Base-by-base conservation (phyloP, 768 basidiomycete species). In the Tulasnella sp. region DNA sequence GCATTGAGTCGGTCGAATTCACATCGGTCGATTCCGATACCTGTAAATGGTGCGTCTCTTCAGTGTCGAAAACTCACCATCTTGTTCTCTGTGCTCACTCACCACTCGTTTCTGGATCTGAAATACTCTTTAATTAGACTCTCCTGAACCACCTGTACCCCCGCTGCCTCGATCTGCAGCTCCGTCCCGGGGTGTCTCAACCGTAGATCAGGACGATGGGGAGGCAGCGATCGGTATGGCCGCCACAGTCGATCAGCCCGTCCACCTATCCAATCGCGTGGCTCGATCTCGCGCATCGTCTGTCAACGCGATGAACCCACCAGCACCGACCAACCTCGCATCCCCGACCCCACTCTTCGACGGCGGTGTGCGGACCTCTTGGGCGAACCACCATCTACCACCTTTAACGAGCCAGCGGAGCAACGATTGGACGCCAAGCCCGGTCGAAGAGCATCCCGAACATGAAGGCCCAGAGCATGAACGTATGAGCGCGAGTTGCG, bases 71-170 rank as follows among this genome's bases (percentile, higher is more conserved):
- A n/a, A n/a, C n/a, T n/a, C 34, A 15, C 15, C 34, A 38, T 34
- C 30, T 52, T 24, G 17, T 7, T 25, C n/a, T 25, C 5, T 22
- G 50, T 52, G 29, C 8, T 29, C 12, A 27, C 34, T n/a, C n/a
- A 19, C 27, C 50, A 11, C 11, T 52, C 27, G 17, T 52, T 9
- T 4, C 19, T 7, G 50, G 22, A 30, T 34, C n/a, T 10, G 17
- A 11, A 25, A 49, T 30, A 50, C 34, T 50, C n/a, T n/a, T n/a
- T n/a, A n/a, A n/a, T 19, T 15, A 49, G 57, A 34, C 22, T 49
- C 57, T 1, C 57, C 57, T 11, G 57, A 59, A 51, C 57, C 57
- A 5, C 49, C 57, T 22, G 54, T 56, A 2, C 54, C 54, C 8
- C 54, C 54, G 24, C 25, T 56, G 3, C 54, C 54, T 25, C 38